Conservation (phyloP, 352 stramenopile species). For the Pythium myriotylum region DNA sequence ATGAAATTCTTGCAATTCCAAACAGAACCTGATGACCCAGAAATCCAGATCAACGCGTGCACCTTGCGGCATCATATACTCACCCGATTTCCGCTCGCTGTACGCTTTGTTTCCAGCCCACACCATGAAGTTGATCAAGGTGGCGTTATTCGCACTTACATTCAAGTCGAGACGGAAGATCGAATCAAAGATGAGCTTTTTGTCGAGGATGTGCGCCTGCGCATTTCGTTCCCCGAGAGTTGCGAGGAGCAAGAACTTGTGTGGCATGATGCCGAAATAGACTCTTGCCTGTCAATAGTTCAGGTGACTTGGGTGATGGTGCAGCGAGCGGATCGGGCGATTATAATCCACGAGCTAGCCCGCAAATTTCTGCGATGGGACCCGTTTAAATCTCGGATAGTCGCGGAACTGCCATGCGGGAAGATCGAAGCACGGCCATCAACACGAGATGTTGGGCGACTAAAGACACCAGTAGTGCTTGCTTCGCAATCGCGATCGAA, state of each 20-base stretch:
- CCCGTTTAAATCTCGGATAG: slow-evolving; percentile 7
- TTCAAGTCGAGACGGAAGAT: slow-evolving; percentile 56
- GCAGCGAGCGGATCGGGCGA: slow-evolving; percentile 12
- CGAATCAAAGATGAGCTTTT: background rate
- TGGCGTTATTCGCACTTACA: slow-evolving; percentile 43
- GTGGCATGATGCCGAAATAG: slow-evolving; percentile 53
- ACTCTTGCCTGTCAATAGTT: slow-evolving; percentile 42
- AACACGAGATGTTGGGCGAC: slow-evolving; percentile 12
- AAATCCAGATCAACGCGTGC: slow-evolving; percentile 3
- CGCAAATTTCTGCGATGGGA: slow-evolving; percentile 20
- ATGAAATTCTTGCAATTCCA: slow-evolving; percentile 37
- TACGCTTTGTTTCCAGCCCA: slow-evolving; percentile 39
- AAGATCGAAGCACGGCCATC: slow-evolving; percentile 15
- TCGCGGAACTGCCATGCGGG: slow-evolving; percentile 26
- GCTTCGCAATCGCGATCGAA: slow-evolving; percentile 17
- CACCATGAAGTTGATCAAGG: slow-evolving; percentile 47
- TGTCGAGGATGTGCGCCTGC: slow-evolving; percentile 16
- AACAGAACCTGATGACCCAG: slow-evolving; percentile 3
- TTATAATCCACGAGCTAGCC: slow-evolving; percentile 18
- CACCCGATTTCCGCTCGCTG: slow-evolving; percentile 41
- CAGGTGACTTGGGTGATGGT: slow-evolving; percentile 40
- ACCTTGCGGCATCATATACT: slow-evolving; percentile 28
- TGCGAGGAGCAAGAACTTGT: slow-evolving; percentile 55
- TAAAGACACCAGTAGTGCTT: background rate
- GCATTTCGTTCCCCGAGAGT: slow-evolving; percentile 48